Evolutionary conservation across 1,284 basidiomycete species (phyloP).

Genomic region (Tylopilus sp.): DNA sequence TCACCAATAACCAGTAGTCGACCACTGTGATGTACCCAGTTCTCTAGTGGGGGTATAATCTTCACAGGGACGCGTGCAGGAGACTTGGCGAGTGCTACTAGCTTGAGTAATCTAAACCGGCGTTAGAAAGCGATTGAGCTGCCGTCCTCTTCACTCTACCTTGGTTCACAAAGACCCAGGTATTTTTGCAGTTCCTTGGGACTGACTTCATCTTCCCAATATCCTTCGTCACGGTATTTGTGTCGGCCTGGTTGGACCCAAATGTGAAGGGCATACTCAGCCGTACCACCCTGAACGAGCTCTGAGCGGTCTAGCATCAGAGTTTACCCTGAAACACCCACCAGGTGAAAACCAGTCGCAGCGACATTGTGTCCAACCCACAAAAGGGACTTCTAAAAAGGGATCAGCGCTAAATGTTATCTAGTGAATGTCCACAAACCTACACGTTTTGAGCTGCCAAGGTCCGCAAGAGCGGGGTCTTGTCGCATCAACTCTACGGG

Average conservation of each 20-base stretch:
- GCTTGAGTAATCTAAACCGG: conserved; percentile 51
- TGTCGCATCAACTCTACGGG: conserved; percentile 49
- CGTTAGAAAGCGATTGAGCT: neutral
- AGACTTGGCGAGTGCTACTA: conserved; percentile 48
- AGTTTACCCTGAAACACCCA: conserved; percentile 28
- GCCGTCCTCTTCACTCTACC: conserved; percentile 38
- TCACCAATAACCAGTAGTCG: conserved; percentile 57
- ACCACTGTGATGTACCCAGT: conserved; percentile 60
- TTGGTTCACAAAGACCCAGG: conserved; percentile 48
- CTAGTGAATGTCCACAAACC: conserved; percentile 32
- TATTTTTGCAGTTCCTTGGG: conserved; percentile 29
- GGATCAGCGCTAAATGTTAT: conserved; percentile 1
- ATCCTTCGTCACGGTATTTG: conserved; percentile 7
- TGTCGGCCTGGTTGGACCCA: conserved; percentile 29
- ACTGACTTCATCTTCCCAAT: conserved; percentile 19
- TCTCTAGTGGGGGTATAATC: conserved; percentile 50
- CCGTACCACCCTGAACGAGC: conserved; percentile 30
- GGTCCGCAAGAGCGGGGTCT: conserved; percentile 45
- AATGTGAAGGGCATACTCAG: conserved; percentile 38
- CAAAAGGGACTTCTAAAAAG: conserved; percentile 45
- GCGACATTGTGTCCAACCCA: conserved; percentile 52
- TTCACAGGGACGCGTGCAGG: conserved; percentile 48
- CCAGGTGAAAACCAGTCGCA: conserved; percentile 50
- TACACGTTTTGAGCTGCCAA: conserved; percentile 42
- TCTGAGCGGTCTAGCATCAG: conserved; percentile 10